These are phyloP conservation scores for Pelargonium nanum DNA, from an alignment of 345 rosid genomes.

Conservation along the genomic window DNA sequence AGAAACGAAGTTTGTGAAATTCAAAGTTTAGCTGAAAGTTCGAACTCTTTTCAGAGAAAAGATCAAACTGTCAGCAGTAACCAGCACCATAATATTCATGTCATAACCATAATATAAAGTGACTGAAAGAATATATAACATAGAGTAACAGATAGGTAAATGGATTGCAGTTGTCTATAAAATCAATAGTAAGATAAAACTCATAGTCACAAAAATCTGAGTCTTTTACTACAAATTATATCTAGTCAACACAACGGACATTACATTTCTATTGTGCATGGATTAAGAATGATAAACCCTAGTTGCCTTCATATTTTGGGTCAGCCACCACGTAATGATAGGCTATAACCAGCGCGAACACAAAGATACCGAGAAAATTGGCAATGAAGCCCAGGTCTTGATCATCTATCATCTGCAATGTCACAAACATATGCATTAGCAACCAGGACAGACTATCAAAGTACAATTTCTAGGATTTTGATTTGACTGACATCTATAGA, in stretches of 20 bases:
- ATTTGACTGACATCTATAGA: not conserved
- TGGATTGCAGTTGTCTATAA: not conserved
- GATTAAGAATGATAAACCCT: slow-evolving; percentile 5
- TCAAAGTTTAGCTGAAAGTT: no score
- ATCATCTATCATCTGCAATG: slow-evolving; percentile 72
- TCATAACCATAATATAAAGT: not conserved
- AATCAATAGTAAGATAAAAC: not conserved
- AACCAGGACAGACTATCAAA: not conserved
- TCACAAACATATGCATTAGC: not conserved
- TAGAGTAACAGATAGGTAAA: not conserved
- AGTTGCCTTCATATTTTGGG: slow-evolving; percentile 59
- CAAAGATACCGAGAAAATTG: slow-evolving; percentile 71
- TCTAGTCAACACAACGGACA: slow-evolving; percentile 14
- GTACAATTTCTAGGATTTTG: not conserved
- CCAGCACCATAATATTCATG: not conserved
- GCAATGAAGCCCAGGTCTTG: slow-evolving; percentile 61
- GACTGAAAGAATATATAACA: not conserved
- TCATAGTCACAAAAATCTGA: slow-evolving; percentile 6
- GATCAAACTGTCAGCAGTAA: not conserved
- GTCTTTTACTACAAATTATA: slow-evolving; percentile 10
- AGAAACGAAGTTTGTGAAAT: no score
- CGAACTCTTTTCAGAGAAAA: no score
- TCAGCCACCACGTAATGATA: slow-evolving; percentile 79
- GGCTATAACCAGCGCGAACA: slow-evolving; percentile 63
- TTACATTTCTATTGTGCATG: slow-evolving; percentile 4